A percentile compares a stretch with the other conserved stretches of the same genome.
These are phyloP conservation scores for Dioscorea dumetorum DNA, from an alignment of 106 monocot species.

Conservation along the genomic window DNA sequence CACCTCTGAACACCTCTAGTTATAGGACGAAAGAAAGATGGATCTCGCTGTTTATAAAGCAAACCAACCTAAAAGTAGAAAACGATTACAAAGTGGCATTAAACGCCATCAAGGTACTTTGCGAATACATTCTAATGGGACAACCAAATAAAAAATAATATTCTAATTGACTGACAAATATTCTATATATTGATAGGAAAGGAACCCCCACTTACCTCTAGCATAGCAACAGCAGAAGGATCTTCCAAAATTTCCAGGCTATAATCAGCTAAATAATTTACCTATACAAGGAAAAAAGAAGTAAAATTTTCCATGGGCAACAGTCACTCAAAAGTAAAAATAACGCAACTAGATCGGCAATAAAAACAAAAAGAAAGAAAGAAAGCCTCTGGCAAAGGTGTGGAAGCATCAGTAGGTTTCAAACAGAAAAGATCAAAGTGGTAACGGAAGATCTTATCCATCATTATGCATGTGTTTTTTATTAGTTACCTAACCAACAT, in stretches of 20 bases:
- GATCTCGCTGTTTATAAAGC: conserved; percentile 81
- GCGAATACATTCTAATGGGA: not conserved
- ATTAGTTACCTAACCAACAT: too few species aligned
- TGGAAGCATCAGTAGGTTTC: too few species aligned
- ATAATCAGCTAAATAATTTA: conserved; percentile 82
- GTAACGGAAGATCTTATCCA: too few species aligned
- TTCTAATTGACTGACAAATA: too few species aligned
- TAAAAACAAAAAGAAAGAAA: too few species aligned
- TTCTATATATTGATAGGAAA: too few species aligned
- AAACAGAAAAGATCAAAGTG: too few species aligned
- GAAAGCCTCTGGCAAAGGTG: too few species aligned
- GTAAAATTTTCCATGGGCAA: too few species aligned
- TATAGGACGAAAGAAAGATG: conserved; percentile 82
- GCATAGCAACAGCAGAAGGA: conserved; percentile 62
- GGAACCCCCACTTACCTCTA: conserved; percentile 51
- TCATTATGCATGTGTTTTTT: too few species aligned
- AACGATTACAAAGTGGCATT: not conserved
- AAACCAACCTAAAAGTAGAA: conserved; percentile 68
- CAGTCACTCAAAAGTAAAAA: too few species aligned
- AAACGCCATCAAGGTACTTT: not conserved
- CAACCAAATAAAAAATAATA: not conserved
- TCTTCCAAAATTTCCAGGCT: conserved; percentile 86
- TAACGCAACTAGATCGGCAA: too few species aligned
- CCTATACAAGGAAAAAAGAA: conserved; percentile 25
- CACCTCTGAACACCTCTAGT: conserved; percentile 81